phyloP scores from a whole-genome alignment of 352 stramenopile genomes.

The Pythium biforme region DNA sequence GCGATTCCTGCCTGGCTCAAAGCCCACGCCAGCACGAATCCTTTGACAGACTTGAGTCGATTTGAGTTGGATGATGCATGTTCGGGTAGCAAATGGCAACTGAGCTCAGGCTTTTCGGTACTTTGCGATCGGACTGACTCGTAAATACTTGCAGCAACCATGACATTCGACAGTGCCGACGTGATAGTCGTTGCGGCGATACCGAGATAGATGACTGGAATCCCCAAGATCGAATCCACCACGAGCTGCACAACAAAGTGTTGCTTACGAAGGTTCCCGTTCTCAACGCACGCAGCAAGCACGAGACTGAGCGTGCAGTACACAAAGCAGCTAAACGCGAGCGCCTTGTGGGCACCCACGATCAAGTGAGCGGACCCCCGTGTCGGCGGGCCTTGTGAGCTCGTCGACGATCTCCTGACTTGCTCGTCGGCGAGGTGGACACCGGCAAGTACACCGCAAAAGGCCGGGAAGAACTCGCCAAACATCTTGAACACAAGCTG shows the following conservation, averaged over 20 bases:
- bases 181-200: conserved; percentile 43
- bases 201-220: conserved; percentile 43
- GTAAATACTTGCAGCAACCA: conserved; percentile 26
- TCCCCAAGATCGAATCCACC: conserved; percentile 44
- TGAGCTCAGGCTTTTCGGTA: not conserved
- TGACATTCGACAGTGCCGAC: conserved; percentile 49
- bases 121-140: not conserved
- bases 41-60: not conserved
- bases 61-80: not conserved
- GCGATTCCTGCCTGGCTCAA: conserved; percentile 34
- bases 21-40: conserved; percentile 29
- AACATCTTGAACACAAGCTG: conserved; percentile 37
- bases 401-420: not conserved
- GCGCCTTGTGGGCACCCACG: conserved; percentile 42
- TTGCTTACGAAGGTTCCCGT: conserved; percentile 32
- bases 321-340: conserved; percentile 34
- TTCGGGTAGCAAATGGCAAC: not conserved
- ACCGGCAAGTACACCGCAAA: conserved; percentile 41
- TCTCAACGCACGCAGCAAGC: conserved; percentile 33
- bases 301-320: conserved; percentile 36
- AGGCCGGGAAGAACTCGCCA: conserved; percentile 41
- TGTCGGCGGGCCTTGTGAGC: not conserved
- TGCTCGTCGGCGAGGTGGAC: conserved; percentile 37
- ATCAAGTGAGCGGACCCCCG: conserved; percentile 31
- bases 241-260: conserved; percentile 40